Evolutionary conservation across 164 flowering plant genomes (phyloP).

Genomic region (Paratinospora sagittata): DNA sequence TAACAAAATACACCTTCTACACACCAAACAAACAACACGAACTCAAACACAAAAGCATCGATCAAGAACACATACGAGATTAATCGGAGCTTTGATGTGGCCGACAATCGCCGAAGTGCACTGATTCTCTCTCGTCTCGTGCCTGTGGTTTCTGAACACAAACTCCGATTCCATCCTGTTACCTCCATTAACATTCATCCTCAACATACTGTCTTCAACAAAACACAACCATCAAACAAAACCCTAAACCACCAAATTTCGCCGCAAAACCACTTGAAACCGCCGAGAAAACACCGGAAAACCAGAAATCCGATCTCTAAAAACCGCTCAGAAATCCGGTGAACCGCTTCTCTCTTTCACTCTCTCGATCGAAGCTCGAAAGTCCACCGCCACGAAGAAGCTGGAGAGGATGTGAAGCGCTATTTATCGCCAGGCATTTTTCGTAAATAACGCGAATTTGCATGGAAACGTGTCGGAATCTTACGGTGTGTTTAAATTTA

Average conservation of each 20-base stretch:
- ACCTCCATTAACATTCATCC: conserved; percentile 13
- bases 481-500: neutral
- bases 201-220: neutral
- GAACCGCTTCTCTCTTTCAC: neutral
- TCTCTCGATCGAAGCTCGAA: neutral
- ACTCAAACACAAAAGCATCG: neutral
- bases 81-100: conserved; percentile 62
- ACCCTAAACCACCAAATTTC: neutral
- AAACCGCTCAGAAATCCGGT: neutral
- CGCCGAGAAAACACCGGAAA: neutral
- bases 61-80: conserved; percentile 26
- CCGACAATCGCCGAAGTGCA: conserved; percentile 46
- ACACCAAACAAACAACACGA: neutral
- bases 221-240: conserved; percentile 6
- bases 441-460: neutral
- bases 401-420: neutral
- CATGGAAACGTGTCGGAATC: neutral
- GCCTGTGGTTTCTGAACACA: conserved; percentile 45
- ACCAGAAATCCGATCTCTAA: neutral
- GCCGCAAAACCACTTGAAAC: neutral
- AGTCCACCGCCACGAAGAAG: neutral
- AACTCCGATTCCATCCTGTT: conserved; percentile 43
- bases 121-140: conserved; percentile 45
- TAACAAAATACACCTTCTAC: neutral
- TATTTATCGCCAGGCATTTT: neutral